Evolutionary conservation across 179 eudicot genomes (phyloP).

Genomic region (Spergularia azorica): DNA sequence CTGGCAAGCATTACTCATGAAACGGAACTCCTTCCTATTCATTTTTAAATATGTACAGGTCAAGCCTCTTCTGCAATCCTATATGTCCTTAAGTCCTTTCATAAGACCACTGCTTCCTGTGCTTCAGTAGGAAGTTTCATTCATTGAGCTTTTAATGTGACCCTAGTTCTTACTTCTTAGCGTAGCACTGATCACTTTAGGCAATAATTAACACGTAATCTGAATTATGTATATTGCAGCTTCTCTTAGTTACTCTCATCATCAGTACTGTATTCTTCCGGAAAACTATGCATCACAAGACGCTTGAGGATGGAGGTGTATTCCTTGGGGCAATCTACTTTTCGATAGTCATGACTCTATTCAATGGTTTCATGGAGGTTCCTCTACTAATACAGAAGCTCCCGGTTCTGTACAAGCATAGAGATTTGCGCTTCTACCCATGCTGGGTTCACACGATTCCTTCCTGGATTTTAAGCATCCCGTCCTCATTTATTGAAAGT

Average conservation of each 20-base stretch:
- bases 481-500: slow-evolving; percentile 61
- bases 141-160: not conserved
- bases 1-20: slow-evolving; percentile 72
- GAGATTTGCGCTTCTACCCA: slow-evolving; percentile 74
- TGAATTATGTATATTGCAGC: slow-evolving; percentile 51
- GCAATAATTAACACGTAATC: slow-evolving; percentile 26
- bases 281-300: slow-evolving; percentile 75
- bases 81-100: not conserved
- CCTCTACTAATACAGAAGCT: slow-evolving; percentile 76
- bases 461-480: slow-evolving; percentile 82
- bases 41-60: slow-evolving; percentile 72
- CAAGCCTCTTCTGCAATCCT: not conserved
- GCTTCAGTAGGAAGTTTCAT: not conserved
- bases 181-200: slow-evolving; percentile 5
- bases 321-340: slow-evolving; percentile 80
- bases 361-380: slow-evolving; percentile 84
- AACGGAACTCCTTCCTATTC: slow-evolving; percentile 58
- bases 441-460: slow-evolving; percentile 82
- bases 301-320: slow-evolving; percentile 68
- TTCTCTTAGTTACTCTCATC: slow-evolving; percentile 53
- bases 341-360: slow-evolving; percentile 66
- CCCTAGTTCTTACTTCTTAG: not conserved
- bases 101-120: not conserved
- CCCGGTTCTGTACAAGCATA: slow-evolving; percentile 82
- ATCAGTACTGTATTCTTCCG: slow-evolving; percentile 71